phyloP scores from a whole-genome alignment of 2,329 filamentous ascomycete genomes.

The Ascochyta rabiei region DNA sequence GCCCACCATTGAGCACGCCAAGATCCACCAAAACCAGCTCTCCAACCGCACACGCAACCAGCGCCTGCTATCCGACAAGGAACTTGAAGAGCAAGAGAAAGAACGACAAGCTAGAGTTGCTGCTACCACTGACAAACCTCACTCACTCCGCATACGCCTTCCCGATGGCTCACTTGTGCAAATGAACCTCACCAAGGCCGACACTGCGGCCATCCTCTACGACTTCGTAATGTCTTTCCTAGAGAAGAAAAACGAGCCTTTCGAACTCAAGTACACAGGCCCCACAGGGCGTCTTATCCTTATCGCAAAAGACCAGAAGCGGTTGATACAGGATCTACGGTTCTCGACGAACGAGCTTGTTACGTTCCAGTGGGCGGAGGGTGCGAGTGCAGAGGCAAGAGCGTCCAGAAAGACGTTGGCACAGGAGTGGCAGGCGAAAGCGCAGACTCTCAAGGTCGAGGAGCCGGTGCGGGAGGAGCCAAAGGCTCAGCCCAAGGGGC shows the following conservation, averaged over 20 bases:
- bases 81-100: constrained; percentile 73
- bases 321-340: constrained; percentile 74
- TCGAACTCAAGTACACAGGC: constrained; percentile 72
- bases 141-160: constrained; percentile 82
- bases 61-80: constrained; percentile 80
- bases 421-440: constrained; percentile 62
- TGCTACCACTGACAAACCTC: constrained; percentile 62
- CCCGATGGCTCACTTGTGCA: constrained; percentile 83
- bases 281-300: constrained; percentile 56
- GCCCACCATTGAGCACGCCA: constrained; percentile 76
- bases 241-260: constrained; percentile 66
- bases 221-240: constrained; percentile 75
- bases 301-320: constrained; percentile 55
- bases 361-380: constrained; percentile 75
- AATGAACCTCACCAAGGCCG: constrained; percentile 69
- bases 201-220: constrained; percentile 76
- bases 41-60: constrained; percentile 69
- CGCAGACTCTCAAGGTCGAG: constrained; percentile 70
- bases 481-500: constrained; percentile 9
- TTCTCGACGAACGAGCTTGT: constrained; percentile 75
- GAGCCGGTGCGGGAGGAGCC: constrained; percentile 48
- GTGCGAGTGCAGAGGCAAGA: constrained; percentile 62
- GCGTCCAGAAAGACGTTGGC: constrained; percentile 64
- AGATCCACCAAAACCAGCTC: constrained; percentile 73
- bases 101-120: constrained; percentile 70